Conservation (phyloP, 441 rosid species). For the Kokia cookei region DNA sequence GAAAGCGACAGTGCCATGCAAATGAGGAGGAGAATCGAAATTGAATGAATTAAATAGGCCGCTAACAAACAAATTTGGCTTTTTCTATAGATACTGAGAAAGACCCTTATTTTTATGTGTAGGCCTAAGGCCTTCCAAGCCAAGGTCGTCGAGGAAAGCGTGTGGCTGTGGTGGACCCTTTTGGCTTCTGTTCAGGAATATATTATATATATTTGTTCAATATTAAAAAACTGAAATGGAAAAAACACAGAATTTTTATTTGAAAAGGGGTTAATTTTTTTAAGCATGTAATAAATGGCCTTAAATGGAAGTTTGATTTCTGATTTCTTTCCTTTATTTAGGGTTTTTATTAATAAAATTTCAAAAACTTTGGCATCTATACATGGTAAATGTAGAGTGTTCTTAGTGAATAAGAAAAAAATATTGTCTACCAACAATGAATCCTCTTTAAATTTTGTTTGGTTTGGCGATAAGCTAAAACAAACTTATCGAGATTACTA, state of each 20-base stretch:
- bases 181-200: background rate
- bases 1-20: constrained; percentile 26
- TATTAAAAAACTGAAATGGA: background rate
- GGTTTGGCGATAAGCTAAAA: background rate
- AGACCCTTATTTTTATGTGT: background rate
- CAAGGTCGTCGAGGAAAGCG: background rate
- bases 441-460: background rate
- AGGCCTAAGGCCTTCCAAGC: background rate
- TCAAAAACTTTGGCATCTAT: background rate
- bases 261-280: background rate
- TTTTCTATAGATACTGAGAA: background rate
- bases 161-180: background rate
- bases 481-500: background rate
- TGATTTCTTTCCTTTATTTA: background rate
- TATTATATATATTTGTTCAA: background rate
- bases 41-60: background rate
- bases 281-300: background rate
- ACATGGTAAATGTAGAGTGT: background rate
- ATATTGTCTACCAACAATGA: background rate
- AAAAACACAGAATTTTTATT: background rate
- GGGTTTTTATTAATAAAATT: background rate
- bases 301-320: background rate
- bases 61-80: constrained; percentile 15
- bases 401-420: background rate
- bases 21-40: constrained; percentile 19